A percentile compares a stretch with the other conserved stretches of the same genome.
Evolutionary conservation across 306 rosid species (phyloP).

Genomic region (Corylus avellana): DNA sequence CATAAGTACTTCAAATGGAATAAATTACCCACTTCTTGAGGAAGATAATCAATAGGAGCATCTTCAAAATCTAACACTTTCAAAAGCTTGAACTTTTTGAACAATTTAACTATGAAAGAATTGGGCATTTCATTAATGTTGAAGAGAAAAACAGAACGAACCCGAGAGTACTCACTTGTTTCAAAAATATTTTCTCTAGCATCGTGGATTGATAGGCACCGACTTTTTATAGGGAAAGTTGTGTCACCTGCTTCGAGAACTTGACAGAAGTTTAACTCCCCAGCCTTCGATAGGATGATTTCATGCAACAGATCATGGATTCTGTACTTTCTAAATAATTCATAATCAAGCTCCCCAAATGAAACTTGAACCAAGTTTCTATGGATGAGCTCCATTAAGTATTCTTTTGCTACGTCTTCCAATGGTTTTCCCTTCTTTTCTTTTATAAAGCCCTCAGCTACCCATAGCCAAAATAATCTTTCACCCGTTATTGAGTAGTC

Average conservation of each 20-base stretch:
- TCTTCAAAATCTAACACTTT: conserved; percentile 5
- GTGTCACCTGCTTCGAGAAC: not conserved
- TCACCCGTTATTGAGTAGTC: conserved; percentile 2
- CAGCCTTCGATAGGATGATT: not conserved
- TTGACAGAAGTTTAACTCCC: not conserved
- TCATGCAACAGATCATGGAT: not conserved
- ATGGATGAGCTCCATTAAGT: conserved; percentile 9
- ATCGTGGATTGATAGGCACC: not conserved
- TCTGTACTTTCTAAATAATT: not conserved
- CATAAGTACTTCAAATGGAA: not conserved
- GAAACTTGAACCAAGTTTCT: conserved; percentile 3
- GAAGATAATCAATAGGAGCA: not conserved
- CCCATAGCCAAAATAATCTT: conserved; percentile 9
- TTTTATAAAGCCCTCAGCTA: conserved; percentile 15
- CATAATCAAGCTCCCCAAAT: not conserved
- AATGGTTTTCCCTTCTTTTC: not conserved
- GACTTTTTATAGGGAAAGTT: not conserved
- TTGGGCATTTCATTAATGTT: not conserved
- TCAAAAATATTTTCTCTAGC: not conserved
- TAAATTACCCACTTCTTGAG: not conserved
- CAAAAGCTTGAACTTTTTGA: not conserved
- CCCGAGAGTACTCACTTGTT: not conserved
- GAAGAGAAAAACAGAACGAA: not conserved
- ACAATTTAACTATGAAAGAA: not conserved
- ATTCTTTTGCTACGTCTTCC: not conserved